Percentiles rank a stretch among this genome's conserved stretches.
Conservation (phyloP, 345 rosid species). For the Eucalyptus melliodora region DNA sequence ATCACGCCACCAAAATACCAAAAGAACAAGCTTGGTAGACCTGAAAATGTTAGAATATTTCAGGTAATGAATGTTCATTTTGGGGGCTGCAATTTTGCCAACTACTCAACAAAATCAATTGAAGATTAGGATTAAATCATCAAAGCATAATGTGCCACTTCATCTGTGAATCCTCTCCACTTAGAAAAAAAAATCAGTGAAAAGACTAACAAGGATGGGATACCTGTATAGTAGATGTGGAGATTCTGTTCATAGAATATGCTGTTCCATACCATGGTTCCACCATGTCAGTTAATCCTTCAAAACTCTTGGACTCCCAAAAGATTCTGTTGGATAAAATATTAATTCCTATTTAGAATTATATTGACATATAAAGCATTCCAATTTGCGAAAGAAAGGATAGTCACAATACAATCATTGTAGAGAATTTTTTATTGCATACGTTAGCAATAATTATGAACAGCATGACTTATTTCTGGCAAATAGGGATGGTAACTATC, state of each 20-base stretch:
- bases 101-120: not conserved
- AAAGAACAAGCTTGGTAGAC: not conserved
- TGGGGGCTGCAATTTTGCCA: not conserved
- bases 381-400: not conserved
- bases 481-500: not conserved
- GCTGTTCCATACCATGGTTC: conserved; percentile 95
- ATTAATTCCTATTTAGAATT: not conserved
- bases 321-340: conserved; percentile 45
- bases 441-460: not conserved
- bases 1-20: not conserved
- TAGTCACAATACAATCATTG: not conserved
- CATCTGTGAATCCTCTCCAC: not conserved
- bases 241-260: conserved; percentile 54
- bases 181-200: not conserved
- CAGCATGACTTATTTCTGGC: not conserved
- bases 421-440: not conserved
- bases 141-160: not conserved
- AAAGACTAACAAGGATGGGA: not conserved
- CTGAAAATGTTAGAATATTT: not conserved
- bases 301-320: conserved; percentile 90
- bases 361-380: not conserved
- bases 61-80: not conserved
- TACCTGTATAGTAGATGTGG: conserved; percentile 51
- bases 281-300: conserved; percentile 54
- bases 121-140: not conserved